Evolutionary conservation across 305 asterid genomes (phyloP).

Genomic region (Fraxinus nigra): DNA sequence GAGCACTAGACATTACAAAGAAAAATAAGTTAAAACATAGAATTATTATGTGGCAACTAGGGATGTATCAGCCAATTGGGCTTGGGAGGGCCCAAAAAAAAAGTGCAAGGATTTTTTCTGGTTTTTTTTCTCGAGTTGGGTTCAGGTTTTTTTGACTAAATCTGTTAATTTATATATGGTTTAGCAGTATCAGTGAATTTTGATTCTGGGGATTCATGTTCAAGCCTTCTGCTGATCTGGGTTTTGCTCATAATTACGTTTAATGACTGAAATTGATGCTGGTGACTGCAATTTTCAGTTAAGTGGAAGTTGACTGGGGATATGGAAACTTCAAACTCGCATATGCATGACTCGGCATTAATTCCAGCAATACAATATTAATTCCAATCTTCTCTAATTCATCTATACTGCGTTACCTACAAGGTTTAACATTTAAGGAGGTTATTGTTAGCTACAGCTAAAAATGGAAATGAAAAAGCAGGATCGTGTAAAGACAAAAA

Average conservation of each 20-base stretch:
- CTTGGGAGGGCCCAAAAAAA: not conserved
- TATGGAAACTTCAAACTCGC: not conserved
- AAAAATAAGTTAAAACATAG: not conserved
- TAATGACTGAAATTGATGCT: not conserved
- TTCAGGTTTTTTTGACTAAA: not conserved
- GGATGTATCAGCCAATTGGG: not conserved
- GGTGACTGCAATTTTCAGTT: not conserved
- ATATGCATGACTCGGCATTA: not conserved
- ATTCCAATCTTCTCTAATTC: not conserved
- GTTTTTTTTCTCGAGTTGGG: not conserved
- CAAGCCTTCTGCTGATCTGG: not conserved
- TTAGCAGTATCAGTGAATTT: not conserved
- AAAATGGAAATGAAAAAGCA: not conserved
- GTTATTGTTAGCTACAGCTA: not conserved
- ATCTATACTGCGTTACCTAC: not conserved
- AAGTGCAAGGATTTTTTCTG: not conserved
- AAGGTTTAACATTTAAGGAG: not conserved
- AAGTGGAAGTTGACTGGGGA: not conserved
- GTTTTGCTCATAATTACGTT: not conserved
- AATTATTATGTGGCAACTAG: not conserved
- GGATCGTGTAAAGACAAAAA: not conserved
- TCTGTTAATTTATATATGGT: not conserved
- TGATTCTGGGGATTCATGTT: not conserved
- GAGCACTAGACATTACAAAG: not conserved
- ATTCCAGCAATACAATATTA: not conserved